A percentile compares a stretch with the other conserved stretches of the same genome.
These are phyloP conservation scores for Elsinoe batatas DNA, from an alignment of 2,329 filamentous ascomycete species.

Conservation along the genomic window DNA sequence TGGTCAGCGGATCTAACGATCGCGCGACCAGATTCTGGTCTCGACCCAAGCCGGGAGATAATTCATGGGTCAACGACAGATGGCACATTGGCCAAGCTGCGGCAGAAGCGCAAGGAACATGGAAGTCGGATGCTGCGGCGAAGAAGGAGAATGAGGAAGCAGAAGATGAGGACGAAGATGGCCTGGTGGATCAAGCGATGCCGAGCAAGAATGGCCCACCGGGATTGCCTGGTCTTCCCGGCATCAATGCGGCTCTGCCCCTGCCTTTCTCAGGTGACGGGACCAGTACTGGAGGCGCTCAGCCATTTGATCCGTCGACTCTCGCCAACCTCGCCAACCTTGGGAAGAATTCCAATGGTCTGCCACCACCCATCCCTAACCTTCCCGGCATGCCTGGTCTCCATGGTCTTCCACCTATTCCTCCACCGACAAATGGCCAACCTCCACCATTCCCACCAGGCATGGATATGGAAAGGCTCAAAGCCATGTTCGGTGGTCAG, in stretches of 20 bases:
- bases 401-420: slow-evolving; percentile 19
- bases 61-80: slow-evolving; percentile 74
- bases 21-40: slow-evolving; percentile 97
- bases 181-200: slow-evolving; percentile 83
- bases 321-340: slow-evolving; percentile 25
- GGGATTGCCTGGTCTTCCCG: slow-evolving; percentile 52
- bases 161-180: slow-evolving; percentile 89
- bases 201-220: slow-evolving; percentile 46
- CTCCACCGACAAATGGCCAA: slow-evolving; percentile 16
- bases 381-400: slow-evolving; percentile 19
- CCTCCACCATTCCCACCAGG: slow-evolving; percentile 20
- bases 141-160: slow-evolving; percentile 85
- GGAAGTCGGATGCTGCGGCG: slow-evolving; percentile 84
- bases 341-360: slow-evolving; percentile 34
- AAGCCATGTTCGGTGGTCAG: slow-evolving; percentile 23
- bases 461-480: slow-evolving; percentile 26
- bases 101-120: slow-evolving; percentile 90
- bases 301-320: slow-evolving; percentile 25
- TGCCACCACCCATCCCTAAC: slow-evolving; percentile 24
- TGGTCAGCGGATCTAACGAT: slow-evolving; percentile 93
- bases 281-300: slow-evolving; percentile 36
- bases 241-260: slow-evolving; percentile 23
- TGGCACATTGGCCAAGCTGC: slow-evolving; percentile 93
- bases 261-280: slow-evolving; percentile 31
- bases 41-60: slow-evolving; percentile 76